A percentile compares a stretch with the other conserved stretches of the same genome.
Evolutionary conservation across 257 asterid species (phyloP).

Genomic region (Ilex asprella): DNA sequence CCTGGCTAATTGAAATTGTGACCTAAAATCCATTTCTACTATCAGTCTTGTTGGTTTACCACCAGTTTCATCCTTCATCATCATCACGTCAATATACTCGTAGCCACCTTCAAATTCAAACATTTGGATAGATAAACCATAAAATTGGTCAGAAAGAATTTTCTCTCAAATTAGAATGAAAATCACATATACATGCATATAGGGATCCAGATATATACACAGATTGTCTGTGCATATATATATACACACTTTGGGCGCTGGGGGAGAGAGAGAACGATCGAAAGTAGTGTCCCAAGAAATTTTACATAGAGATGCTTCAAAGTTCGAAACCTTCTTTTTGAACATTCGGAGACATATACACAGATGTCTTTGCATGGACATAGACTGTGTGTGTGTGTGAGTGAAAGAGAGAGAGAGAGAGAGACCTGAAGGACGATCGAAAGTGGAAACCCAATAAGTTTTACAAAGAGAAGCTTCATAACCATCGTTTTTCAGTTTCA

Average conservation of each 20-base stretch:
- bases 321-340: no score
- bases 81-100: conserved; percentile 53
- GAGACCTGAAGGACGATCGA: no score
- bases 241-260: no score
- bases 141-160: no score
- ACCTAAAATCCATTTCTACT: conserved; percentile 49
- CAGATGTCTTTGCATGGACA: no score
- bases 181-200: no score
- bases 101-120: conserved; percentile 31
- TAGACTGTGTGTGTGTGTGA: no score
- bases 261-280: conserved; percentile 6
- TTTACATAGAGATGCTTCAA: conserved; percentile 28
- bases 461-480: conserved; percentile 26
- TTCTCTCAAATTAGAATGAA: no score
- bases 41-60: conserved; percentile 27
- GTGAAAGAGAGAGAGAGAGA: no score
- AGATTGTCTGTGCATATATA: neutral
- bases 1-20: conserved; percentile 46
- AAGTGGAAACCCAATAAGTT: no score
- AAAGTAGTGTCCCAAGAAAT: conserved; percentile 49
- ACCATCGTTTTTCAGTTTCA: conserved; percentile 36
- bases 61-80: conserved; percentile 21
- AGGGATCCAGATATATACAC: no score
- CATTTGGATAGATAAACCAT: conserved; percentile 10
- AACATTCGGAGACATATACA: no score